phyloP scores from a whole-genome alignment of 192 early-diverging fungal genomes.

The Coemansia sp. region DNA sequence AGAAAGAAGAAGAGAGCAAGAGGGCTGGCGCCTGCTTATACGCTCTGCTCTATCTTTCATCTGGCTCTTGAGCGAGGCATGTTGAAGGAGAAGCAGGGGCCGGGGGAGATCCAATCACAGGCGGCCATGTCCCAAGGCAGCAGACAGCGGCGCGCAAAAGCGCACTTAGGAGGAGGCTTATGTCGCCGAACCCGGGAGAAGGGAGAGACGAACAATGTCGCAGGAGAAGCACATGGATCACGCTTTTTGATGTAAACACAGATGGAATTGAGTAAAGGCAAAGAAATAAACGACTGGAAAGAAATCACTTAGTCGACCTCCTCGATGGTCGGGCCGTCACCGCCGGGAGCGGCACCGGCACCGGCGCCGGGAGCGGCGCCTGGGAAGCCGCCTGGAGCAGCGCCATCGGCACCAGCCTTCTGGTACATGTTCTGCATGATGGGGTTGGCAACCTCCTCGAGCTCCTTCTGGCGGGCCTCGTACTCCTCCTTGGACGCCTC shows the following conservation, averaged over 20 bases:
- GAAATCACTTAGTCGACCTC: constrained; percentile 65
- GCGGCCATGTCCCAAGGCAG: constrained; percentile 17
- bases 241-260: too few species aligned
- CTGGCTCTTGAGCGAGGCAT: too few species aligned
- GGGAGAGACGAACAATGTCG: too few species aligned
- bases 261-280: neutral
- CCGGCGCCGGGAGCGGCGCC: constrained; percentile 63
- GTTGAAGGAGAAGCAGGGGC: too few species aligned
- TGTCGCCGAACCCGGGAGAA: too few species aligned
- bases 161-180: neutral
- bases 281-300: neutral
- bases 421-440: constrained; percentile 97
- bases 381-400: constrained; percentile 69
- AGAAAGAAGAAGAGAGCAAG: neutral
- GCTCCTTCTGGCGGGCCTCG: constrained; percentile 89
- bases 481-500: constrained; percentile 99
- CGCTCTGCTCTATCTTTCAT: too few species aligned
- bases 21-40: too few species aligned
- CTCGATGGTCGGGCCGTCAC: constrained; percentile 61
- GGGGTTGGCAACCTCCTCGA: constrained; percentile 91
- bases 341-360: constrained; percentile 60
- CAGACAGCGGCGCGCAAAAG: neutral
- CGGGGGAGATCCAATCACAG: constrained; percentile 31
- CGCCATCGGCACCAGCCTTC: constrained; percentile 67
- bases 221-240: too few species aligned